Evolutionary conservation across 306 rosid species (phyloP).

Genomic region (Vachellia pachyceras): DNA sequence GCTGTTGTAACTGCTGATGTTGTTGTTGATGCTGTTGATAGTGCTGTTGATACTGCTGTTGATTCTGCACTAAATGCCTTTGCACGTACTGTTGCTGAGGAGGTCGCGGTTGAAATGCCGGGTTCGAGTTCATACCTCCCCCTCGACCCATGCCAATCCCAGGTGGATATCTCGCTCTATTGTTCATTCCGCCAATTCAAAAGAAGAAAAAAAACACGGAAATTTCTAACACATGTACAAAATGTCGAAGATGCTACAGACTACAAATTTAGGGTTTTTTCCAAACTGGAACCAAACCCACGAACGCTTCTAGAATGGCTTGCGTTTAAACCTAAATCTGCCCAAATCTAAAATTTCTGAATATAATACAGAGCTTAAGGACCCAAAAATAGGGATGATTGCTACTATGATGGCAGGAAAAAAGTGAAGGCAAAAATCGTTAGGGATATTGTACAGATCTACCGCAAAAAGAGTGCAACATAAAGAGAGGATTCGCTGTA

Average conservation of each 20-base stretch:
- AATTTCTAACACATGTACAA: constrained; percentile 46
- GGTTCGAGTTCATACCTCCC: constrained; percentile 70
- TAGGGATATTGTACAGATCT: constrained; percentile 56
- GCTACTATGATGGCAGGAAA: background rate
- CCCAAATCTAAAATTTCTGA: constrained; percentile 34
- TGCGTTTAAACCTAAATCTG: constrained; percentile 36
- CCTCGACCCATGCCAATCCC: constrained; percentile 89
- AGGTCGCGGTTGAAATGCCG: constrained; percentile 73
- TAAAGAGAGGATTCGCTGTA: background rate
- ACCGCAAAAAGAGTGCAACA: constrained; percentile 17
- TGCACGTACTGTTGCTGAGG: constrained; percentile 76
- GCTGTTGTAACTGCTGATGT: constrained; percentile 34
- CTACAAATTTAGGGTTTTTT: constrained; percentile 51
- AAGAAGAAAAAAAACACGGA: constrained; percentile 39
- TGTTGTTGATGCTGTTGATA: constrained; percentile 48
- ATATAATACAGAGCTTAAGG: constrained; percentile 38
- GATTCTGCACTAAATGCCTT: constrained; percentile 51
- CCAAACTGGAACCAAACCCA: constrained; percentile 31
- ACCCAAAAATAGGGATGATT: constrained; percentile 38
- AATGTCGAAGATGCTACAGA: background rate
- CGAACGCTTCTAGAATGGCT: constrained; percentile 37
- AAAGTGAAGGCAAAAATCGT: constrained; percentile 31
- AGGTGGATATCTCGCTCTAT: constrained; percentile 93
- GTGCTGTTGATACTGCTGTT: constrained; percentile 44
- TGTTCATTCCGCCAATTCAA: constrained; percentile 62